Base-by-base conservation (phyloP, 2,329 filamentous ascomycete species). In the Trichoderma sp. region DNA sequence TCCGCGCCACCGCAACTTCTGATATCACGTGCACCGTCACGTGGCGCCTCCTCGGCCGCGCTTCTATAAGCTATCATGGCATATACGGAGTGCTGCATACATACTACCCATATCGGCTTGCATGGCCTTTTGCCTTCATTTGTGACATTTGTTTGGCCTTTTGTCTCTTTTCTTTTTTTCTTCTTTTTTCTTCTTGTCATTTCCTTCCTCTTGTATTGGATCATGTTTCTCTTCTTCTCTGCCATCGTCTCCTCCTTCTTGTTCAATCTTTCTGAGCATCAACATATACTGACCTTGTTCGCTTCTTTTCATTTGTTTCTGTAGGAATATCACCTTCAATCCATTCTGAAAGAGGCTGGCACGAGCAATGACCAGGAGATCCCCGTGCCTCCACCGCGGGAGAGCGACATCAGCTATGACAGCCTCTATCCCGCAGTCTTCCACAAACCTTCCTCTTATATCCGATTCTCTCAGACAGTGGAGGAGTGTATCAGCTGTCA, bases 401-500 rank as follows among this genome's bases (percentile, higher is more conserved):
- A 87, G 78, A 88, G 85, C 72, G 80, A 83, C 69, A 80, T 94
- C 78, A 86, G 92, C 78, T 99, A 97, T 88, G 92, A 96, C 78
- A 86, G 90, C 73, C 85, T 97, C 72, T 98, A 98, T 76, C 86
- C 90, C 57, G 87, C 86, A 69, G 81, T 83, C 65, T 97, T 94
- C 79, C 85, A 88, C 73, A 90, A 96, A 77, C 93, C 95, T 60
- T 88, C 89, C 67, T 95, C 93, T 67, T 98, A 98, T 79, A 97
- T 99, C 76, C 92, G 94, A 69, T 98, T 96, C 80, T 98, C 95
- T 69, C 94, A 96, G 70, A 99, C 95, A 3, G 94, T 99, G 67
- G 95, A 99, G 79, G 95, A 99, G 78, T 96, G 90, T 72, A 90
- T 92, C 74, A 91, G 91, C 72, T 91, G 90, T 75, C 87, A 89